Base-by-base conservation (phyloP, 2,329 filamentous ascomycete genomes). In the Nemania bipapillata region DNA sequence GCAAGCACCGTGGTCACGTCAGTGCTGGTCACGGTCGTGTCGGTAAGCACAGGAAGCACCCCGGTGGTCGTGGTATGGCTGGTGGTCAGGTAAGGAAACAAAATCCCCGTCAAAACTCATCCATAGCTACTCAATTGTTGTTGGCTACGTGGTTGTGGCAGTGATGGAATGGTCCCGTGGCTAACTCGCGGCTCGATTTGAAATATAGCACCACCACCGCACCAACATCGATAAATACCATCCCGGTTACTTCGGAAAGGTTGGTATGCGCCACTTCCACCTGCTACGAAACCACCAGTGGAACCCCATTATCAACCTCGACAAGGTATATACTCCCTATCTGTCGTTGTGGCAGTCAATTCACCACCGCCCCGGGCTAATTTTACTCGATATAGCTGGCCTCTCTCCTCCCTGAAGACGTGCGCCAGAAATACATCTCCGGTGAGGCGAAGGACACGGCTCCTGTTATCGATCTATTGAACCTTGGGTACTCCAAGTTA, bases 161-260 rank as follows among this genome's bases (percentile, higher is more conserved):
- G 6, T 12, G n/a, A n/a, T 26, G 24, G 2, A 8, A 20, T 9
- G 56, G 28, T 49, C 12, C 9, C 24, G 52, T 40, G 47, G 95
- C 96, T 84, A 95, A 96, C 96, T 95, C 94, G 90, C 93, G 12
- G 20, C 26, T 52, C 32, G 24, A 52, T 37, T 40, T 52, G 12
- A n/a, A 17, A 17, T 54, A 26, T 47, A 97, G 87, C 96, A 99
- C 89, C 96, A 99, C 87, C 93, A 96, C 90, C 86, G 93, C 77
- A 97, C 93, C 81, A 97, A 96, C 87, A 75, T 85, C 71, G 83
- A 85, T 77, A 94, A 96, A 85, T 96, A 92, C 89, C 91, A 93
- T 82, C 94, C 95, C 73, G 96, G 96, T 93, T 98, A 98, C 92
- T 98, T 97, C 86, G 93, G 93, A 86, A 97, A 97, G 88, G 92